These are phyloP conservation scores for Melanopsichium pennsylvanicum DNA, from an alignment of 1,284 basidiomycete genomes.

Conservation along the genomic window DNA sequence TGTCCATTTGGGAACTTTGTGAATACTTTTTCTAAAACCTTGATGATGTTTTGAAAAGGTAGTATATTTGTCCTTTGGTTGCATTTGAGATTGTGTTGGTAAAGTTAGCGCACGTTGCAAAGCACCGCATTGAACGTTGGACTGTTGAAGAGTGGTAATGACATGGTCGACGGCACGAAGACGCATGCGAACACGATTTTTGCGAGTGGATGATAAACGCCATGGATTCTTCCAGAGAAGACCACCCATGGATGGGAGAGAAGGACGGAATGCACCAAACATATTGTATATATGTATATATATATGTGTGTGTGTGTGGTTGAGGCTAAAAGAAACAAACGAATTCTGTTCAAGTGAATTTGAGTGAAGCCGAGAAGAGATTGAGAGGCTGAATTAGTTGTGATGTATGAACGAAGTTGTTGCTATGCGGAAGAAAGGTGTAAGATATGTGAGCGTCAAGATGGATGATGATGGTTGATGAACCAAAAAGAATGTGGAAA, in stretches of 20 bases:
- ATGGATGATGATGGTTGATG: no score
- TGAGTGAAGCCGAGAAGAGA: no score
- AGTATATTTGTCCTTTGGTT: conserved; percentile 91
- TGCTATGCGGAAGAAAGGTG: no score
- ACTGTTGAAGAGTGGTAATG: conserved; percentile 82
- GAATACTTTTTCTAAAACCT: conserved; percentile 86
- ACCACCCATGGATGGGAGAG: conserved; percentile 74
- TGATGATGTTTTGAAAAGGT: conserved; percentile 75
- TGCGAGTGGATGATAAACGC: conserved; percentile 87
- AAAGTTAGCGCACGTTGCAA: conserved; percentile 79
- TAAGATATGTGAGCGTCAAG: no score
- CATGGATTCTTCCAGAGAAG: conserved; percentile 93
- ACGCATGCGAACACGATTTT: conserved; percentile 85
- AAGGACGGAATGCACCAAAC: conserved; percentile 72
- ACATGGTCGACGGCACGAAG: conserved; percentile 92
- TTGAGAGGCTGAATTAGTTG: no score
- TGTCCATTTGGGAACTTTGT: conserved; percentile 72
- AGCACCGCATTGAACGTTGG: conserved; percentile 78
- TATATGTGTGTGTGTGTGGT: neutral
- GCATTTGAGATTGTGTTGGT: conserved; percentile 88
- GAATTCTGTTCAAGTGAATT: no score
- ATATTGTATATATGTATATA: conserved; percentile 14
- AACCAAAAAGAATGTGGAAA: no score
- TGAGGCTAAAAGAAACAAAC: no score
- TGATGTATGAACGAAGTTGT: no score